A percentile compares a stretch with the other conserved stretches of the same genome.
Conservation (phyloP, 2,329 filamentous ascomycete genomes). For the Sporothrix brunneoviolacea region DNA sequence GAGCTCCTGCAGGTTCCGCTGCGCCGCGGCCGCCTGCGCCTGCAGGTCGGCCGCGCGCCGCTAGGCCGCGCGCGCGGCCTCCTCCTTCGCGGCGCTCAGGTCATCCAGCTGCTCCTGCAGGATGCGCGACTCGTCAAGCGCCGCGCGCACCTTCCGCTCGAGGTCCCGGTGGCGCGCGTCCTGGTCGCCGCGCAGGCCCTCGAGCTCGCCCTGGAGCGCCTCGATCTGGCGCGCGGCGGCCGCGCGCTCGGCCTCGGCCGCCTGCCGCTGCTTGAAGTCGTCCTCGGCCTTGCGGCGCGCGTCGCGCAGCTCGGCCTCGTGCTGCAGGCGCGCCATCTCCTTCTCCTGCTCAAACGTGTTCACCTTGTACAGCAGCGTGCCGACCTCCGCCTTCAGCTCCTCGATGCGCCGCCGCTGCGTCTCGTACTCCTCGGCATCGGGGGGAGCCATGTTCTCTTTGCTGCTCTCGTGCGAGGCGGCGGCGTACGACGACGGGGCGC, state of each 20-base stretch:
- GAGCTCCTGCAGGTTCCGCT: conserved; percentile 49
- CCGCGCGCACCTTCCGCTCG: conserved; percentile 63
- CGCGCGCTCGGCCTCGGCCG: conserved; percentile 49
- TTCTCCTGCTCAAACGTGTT: conserved; percentile 83
- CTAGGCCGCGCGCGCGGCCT: conserved; percentile 58
- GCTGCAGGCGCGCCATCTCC: conserved; percentile 69
- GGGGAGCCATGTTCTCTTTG: conserved; percentile 53
- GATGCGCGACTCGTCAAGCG: conserved; percentile 63
- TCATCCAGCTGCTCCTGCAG: conserved; percentile 81
- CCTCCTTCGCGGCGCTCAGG: conserved; percentile 53
- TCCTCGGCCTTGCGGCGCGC: conserved; percentile 74
- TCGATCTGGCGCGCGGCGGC: conserved; percentile 46
- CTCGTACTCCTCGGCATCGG: conserved; percentile 54
- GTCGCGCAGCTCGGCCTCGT: conserved; percentile 78
- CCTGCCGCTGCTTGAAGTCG: conserved; percentile 64
- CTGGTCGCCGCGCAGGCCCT: conserved; percentile 42
- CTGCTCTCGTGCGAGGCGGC: conserved; percentile 49
- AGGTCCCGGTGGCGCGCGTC: conserved; percentile 56
- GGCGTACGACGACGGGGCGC: conserved; percentile 29
- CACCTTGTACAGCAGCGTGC: conserved; percentile 79
- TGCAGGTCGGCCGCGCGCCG: conserved; percentile 50
- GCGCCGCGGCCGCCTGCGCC: conserved; percentile 40
- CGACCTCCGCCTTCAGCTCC: conserved; percentile 81
- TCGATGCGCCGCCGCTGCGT: conserved; percentile 56
- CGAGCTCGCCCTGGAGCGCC: conserved; percentile 43